These are phyloP conservation scores for Allium fistulosum DNA, from an alignment of 106 monocot species.

Conservation along the genomic window DNA sequence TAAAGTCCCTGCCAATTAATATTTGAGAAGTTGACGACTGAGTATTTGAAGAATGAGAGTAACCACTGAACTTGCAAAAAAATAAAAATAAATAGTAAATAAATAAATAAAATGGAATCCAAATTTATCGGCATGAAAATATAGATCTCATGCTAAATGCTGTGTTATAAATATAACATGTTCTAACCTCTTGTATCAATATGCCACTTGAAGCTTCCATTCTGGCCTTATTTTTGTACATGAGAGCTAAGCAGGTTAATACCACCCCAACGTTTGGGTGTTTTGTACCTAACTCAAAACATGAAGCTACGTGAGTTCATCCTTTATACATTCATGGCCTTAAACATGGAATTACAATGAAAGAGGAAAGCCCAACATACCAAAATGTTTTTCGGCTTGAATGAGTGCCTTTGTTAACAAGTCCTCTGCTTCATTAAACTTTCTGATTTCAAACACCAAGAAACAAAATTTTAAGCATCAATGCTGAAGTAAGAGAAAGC, in stretches of 20 bases:
- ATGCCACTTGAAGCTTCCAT: conserved; percentile 75
- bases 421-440: conserved; percentile 76
- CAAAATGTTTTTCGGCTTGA: conserved; percentile 77
- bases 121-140: too few species aligned
- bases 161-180: too few species aligned
- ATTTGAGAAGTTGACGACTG: neutral
- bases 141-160: too few species aligned
- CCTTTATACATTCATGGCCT: too few species aligned
- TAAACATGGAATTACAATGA: neutral
- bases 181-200: conserved; percentile 81
- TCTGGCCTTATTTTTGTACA: conserved; percentile 79
- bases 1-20: conserved; percentile 56
- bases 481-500: too few species aligned
- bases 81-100: neutral
- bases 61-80: neutral
- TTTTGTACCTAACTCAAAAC: conserved; percentile 41
- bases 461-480: neutral
- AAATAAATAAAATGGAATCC: neutral
- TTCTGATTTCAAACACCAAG: conserved; percentile 33
- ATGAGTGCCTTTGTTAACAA: conserved; percentile 69
- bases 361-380: conserved; percentile 22
- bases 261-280: conserved; percentile 88
- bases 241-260: conserved; percentile 79
- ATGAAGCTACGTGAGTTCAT: conserved; percentile 4
- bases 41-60: neutral